Evolutionary conservation across 2,329 filamentous ascomycete genomes (phyloP).

Genomic region (Fusarium temperatum): DNA sequence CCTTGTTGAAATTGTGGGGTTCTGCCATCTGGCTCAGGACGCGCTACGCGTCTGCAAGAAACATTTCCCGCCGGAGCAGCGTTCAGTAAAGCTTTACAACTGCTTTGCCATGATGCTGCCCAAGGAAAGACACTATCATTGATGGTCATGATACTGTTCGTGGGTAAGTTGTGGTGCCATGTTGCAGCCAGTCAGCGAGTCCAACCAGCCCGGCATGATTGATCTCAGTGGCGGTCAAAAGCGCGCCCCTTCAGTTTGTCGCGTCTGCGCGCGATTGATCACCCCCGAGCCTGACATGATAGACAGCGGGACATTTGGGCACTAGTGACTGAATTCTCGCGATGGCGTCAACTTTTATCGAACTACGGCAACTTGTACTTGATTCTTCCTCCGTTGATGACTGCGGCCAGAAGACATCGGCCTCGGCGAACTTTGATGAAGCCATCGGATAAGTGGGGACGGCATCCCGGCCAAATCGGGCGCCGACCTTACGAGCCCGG

Average conservation of each 20-base stretch:
- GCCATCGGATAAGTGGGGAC: background rate
- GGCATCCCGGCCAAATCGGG: background rate
- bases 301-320: too few species aligned
- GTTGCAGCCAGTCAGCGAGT: too few species aligned
- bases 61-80: background rate
- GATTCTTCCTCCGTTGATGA: background rate
- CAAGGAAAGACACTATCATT: too few species aligned
- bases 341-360: rapidly evolving
- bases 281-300: too few species aligned
- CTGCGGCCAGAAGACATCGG: background rate
- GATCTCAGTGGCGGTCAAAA: background rate
- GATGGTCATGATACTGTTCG: too few species aligned
- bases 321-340: rapidly evolving
- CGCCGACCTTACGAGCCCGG: background rate
- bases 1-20: background rate
- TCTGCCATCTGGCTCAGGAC: too few species aligned
- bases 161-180: too few species aligned
- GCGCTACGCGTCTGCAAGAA: background rate
- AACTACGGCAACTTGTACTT: background rate
- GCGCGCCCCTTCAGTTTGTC: background rate
- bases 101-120: rapidly evolving
- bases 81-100: background rate
- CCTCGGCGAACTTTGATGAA: background rate
- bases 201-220: rapidly evolving
- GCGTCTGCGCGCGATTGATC: rapidly evolving